A percentile compares a stretch with the other conserved stretches of the same genome.
Conservation (phyloP, 2,329 filamentous ascomycete species). For the Thielaviopsis populi region DNA sequence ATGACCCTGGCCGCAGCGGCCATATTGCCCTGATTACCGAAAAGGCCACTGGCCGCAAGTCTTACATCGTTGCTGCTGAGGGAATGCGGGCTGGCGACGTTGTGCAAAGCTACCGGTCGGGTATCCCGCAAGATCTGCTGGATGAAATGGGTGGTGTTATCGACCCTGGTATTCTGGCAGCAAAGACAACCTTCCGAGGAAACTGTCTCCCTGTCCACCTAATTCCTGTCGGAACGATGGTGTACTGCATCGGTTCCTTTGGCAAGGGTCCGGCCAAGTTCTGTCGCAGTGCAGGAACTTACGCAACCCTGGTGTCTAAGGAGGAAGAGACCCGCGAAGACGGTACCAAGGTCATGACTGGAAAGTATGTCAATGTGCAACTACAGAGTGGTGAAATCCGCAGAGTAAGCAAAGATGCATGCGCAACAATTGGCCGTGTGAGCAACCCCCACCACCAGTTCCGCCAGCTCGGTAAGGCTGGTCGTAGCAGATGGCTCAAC, state of each 20-base stretch:
- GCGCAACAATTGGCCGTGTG: conserved; percentile 82
- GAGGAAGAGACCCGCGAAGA: conserved; percentile 56
- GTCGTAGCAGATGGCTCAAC: conserved; percentile 82
- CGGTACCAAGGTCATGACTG: conserved; percentile 46
- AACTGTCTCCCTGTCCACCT: conserved; percentile 94
- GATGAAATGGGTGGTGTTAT: conserved; percentile 83
- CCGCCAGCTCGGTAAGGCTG: conserved; percentile 83
- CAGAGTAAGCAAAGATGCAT: conserved; percentile 78
- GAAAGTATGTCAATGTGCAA: conserved; percentile 67
- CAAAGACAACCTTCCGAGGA: conserved; percentile 83
- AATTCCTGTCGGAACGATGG: conserved; percentile 83
- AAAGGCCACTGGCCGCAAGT: conserved; percentile 57
- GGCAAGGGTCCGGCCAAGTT: conserved; percentile 67
- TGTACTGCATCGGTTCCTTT: conserved; percentile 76
- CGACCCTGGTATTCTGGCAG: conserved; percentile 89
- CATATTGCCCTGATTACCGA: conserved; percentile 81
- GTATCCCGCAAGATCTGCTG: conserved; percentile 75
- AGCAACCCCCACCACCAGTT: conserved; percentile 92
- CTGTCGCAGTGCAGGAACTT: conserved; percentile 87
- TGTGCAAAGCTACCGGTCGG: conserved; percentile 79
- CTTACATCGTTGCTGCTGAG: conserved; percentile 90
- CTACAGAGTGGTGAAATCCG: conserved; percentile 88
- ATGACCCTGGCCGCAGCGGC: conserved; percentile 83
- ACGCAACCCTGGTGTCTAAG: conserved; percentile 77
- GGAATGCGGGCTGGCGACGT: conserved; percentile 83